A percentile compares a stretch with the other conserved stretches of the same genome.
phyloP scores from a whole-genome alignment of 2,329 filamentous ascomycete genomes.

The Sarocladium kiliense region DNA sequence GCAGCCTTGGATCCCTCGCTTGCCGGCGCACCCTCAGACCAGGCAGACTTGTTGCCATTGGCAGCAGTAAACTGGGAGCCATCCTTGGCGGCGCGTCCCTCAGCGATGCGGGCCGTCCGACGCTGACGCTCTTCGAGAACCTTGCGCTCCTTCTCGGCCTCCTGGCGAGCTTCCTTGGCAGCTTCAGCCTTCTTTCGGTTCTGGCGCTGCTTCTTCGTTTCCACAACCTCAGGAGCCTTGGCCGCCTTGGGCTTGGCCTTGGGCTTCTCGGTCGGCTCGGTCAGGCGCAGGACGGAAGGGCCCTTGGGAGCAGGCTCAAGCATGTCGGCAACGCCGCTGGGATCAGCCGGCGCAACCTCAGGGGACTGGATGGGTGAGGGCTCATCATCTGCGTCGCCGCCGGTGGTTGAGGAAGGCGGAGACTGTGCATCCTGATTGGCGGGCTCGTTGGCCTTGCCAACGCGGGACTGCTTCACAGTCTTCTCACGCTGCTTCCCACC shows the following conservation, averaged over 20 bases:
- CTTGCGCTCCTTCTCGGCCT: constrained; percentile 75
- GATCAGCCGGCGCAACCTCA: constrained; percentile 46
- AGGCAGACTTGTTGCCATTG: constrained; percentile 36
- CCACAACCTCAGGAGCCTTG: constrained; percentile 60
- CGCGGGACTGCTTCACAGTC: constrained; percentile 65
- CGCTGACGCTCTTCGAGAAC: constrained; percentile 75
- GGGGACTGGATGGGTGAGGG: constrained; percentile 67
- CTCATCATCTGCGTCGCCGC: constrained; percentile 76
- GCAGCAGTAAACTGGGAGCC: constrained; percentile 56
- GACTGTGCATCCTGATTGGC: constrained; percentile 40
- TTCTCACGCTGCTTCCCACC: constrained; percentile 60
- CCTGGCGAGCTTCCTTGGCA: constrained; percentile 67
- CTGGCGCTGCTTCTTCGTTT: constrained; percentile 95
- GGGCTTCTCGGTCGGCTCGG: constrained; percentile 52
- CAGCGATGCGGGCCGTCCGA: constrained; percentile 72
- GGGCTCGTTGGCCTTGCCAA: constrained; percentile 43
- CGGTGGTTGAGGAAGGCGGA: constrained; percentile 64
- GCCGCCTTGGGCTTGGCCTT: constrained; percentile 59
- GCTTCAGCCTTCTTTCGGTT: constrained; percentile 85
- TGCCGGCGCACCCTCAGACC: constrained; percentile 33
- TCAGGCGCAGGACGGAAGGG: constrained; percentile 74
- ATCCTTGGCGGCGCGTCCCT: constrained; percentile 79
- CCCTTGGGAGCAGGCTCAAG: constrained; percentile 66
- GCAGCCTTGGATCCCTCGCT: constrained; percentile 25
- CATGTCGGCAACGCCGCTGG: constrained; percentile 83